Evolutionary conservation across 164 flowering plant species (phyloP).

Genomic region (Annona cherimola): DNA sequence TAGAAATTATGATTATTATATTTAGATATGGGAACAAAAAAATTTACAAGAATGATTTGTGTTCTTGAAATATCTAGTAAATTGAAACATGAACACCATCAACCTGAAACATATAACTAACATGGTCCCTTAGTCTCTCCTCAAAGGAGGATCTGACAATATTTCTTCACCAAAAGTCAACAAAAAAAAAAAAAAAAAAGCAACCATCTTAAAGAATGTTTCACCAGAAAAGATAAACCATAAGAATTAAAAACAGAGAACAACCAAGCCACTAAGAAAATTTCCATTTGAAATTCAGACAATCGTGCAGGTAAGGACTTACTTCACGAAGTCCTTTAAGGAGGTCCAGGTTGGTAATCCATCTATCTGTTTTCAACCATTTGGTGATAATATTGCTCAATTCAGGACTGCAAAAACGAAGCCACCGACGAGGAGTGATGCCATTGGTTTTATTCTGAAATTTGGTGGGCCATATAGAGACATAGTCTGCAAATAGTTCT

Average conservation of each 20-base stretch:
- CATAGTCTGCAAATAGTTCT: constrained; percentile 88
- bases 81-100: no score
- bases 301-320: constrained; percentile 8
- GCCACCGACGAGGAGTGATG: constrained; percentile 97
- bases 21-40: no score
- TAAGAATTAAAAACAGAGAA: neutral
- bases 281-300: neutral
- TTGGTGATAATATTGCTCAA: constrained; percentile 81
- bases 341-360: constrained; percentile 85
- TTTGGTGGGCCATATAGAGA: constrained; percentile 90
- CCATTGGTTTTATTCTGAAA: constrained; percentile 98
- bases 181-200: neutral
- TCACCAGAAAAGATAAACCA: neutral
- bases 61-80: no score
- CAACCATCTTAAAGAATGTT: neutral
- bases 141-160: neutral
- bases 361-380: constrained; percentile 86
- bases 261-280: neutral
- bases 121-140: no score
- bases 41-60: no score
- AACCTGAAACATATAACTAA: no score
- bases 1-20: no score
- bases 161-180: neutral
- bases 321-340: constrained; percentile 72
- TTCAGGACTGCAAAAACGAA: constrained; percentile 88